Evolutionary conservation across 768 basidiomycete genomes (phyloP).

Genomic region (Sistotremastrum niveocremeum): DNA sequence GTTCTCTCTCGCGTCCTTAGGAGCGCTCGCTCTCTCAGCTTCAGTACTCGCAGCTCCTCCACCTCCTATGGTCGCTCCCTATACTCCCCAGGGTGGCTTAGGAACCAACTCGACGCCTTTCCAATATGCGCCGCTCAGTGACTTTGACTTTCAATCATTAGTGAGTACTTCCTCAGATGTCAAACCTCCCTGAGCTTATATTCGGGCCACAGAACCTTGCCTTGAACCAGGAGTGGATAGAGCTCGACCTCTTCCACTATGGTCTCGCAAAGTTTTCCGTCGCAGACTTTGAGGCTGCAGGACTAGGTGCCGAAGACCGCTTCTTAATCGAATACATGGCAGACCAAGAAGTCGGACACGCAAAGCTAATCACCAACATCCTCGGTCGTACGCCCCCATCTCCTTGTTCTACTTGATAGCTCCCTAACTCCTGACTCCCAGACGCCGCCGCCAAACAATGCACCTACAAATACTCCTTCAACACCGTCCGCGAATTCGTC

Average conservation of each 20-base stretch:
- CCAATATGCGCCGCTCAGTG: conserved; percentile 19
- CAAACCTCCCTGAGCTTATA: not conserved
- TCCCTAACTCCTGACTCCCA: conserved; percentile 3
- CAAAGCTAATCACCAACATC: conserved; percentile 37
- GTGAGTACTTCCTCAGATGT: conserved; percentile 9
- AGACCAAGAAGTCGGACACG: conserved; percentile 51
- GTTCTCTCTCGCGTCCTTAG: too few species aligned
- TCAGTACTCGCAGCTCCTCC: too few species aligned
- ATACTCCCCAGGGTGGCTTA: conserved; percentile 10
- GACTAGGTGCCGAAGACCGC: conserved; percentile 37
- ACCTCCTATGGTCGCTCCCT: too few species aligned
- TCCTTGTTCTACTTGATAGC: not conserved
- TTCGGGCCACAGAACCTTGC: conserved; percentile 29
- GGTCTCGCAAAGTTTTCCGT: conserved; percentile 39
- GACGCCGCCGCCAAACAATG: conserved; percentile 39
- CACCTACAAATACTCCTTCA: conserved; percentile 42
- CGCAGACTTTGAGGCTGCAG: conserved; percentile 42
- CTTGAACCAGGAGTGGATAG: conserved; percentile 52
- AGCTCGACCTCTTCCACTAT: conserved; percentile 45
- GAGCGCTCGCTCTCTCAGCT: too few species aligned
- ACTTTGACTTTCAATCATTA: conserved; percentile 40
- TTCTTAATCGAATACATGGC: conserved; percentile 50
- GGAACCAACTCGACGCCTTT: conserved; percentile 18
- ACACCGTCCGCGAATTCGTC: conserved; percentile 42
- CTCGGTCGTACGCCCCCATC: conserved; percentile 21